Evolutionary conservation across 2,329 filamentous ascomycete genomes (phyloP).

Genomic region (Calonectria montana): DNA sequence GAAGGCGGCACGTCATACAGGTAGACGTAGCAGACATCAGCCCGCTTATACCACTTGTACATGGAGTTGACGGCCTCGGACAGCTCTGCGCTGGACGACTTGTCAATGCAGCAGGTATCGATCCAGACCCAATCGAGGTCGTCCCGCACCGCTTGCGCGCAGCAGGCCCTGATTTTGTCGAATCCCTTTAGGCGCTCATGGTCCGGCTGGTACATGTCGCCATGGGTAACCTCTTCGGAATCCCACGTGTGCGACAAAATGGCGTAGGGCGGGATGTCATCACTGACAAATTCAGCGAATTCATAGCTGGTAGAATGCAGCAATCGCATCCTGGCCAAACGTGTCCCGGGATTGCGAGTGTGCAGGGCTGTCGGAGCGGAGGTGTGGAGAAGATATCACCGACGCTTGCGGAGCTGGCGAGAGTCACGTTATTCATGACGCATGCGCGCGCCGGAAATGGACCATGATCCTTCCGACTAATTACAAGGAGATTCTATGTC

Average conservation of each 20-base stretch:
- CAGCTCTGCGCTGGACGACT: constrained; percentile 37
- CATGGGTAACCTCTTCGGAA: constrained; percentile 13
- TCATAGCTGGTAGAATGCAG: constrained; percentile 13
- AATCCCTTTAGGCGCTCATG: constrained; percentile 14
- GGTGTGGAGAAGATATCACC: neutral
- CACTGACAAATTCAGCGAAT: constrained; percentile 15
- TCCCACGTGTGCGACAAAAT: constrained; percentile 23
- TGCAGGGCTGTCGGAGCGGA: neutral
- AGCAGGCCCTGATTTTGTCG: constrained; percentile 16
- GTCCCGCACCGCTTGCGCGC: constrained; percentile 12
- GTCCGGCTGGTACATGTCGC: neutral
- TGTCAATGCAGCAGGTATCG: constrained; percentile 45
- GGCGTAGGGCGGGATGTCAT: constrained; percentile 14
- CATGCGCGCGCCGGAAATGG: neutral
- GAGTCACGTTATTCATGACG: neutral
- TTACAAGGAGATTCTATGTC: neutral
- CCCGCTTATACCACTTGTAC: constrained; percentile 39
- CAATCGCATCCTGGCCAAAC: constrained; percentile 1
- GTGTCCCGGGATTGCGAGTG: neutral
- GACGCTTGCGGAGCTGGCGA: constrained; percentile 1
- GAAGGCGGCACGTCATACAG: constrained; percentile 25
- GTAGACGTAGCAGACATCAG: constrained; percentile 43
- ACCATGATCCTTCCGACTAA: neutral
- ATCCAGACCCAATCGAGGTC: constrained; percentile 35
- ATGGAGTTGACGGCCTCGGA: constrained; percentile 45